These are phyloP conservation scores for Huntiella moniliformis DNA, from an alignment of 2,329 filamentous ascomycete species.

Conservation along the genomic window DNA sequence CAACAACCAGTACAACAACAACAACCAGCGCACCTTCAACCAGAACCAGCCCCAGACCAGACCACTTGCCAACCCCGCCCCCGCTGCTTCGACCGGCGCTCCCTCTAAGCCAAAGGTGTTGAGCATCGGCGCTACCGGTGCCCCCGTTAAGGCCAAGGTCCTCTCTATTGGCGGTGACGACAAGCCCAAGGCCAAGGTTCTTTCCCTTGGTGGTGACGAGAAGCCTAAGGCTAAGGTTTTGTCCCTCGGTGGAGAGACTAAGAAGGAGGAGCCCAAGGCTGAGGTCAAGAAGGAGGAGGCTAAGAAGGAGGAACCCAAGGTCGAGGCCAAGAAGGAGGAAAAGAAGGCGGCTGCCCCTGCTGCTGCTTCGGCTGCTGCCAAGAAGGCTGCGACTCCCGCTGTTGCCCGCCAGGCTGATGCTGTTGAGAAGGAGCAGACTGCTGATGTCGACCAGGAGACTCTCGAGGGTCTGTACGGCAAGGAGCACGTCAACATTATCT, in stretches of 20 bases:
- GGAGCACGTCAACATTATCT: constrained; percentile 83
- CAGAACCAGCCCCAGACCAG: constrained; percentile 21
- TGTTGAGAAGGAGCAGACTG: constrained; percentile 64
- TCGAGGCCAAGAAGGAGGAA: constrained; percentile 32
- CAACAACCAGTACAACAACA: constrained; percentile 29
- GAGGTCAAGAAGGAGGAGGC: constrained; percentile 17
- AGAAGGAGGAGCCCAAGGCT: constrained; percentile 6
- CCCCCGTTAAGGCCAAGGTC: constrained; percentile 44
- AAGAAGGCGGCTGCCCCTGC: constrained; percentile 44
- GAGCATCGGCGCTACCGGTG: constrained; percentile 43
- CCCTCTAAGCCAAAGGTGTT: constrained; percentile 37
- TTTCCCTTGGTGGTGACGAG: constrained; percentile 46
- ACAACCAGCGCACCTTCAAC: constrained; percentile 24
- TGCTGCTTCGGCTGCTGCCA: constrained; percentile 75
- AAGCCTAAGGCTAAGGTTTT: not conserved
- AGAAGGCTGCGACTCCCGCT: constrained; percentile 68
- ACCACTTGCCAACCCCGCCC: constrained; percentile 22
- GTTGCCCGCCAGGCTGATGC: constrained; percentile 55
- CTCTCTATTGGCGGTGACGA: constrained; percentile 49
- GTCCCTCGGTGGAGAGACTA: not conserved
- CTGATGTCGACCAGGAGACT: constrained; percentile 52
- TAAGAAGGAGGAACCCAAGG: constrained; percentile 25
- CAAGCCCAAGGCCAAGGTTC: constrained; percentile 44
- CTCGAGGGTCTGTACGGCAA: constrained; percentile 94
- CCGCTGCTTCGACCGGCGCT: constrained; percentile 28